These are phyloP conservation scores for Suhomyces yuchorum DNA, from an alignment of 1,139 yeast genomes.

Conservation along the genomic window DNA sequence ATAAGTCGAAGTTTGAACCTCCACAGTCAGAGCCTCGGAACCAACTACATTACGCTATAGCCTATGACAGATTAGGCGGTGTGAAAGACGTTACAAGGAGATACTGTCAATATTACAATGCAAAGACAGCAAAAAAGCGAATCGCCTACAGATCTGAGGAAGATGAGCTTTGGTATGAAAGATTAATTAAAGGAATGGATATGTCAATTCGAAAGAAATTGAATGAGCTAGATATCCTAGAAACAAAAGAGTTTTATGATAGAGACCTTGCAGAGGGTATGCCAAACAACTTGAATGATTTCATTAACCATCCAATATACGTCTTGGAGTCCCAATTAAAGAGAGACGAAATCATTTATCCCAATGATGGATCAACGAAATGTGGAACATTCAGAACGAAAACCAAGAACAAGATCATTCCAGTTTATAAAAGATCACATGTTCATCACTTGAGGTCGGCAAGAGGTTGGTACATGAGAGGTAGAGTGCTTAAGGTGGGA, in stretches of 20 bases:
- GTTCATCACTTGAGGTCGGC: slow-evolving; percentile 70
- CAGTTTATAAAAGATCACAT: slow-evolving; percentile 68
- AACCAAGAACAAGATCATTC: slow-evolving; percentile 36
- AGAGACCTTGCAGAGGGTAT: slow-evolving; percentile 78
- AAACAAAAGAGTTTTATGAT: slow-evolving; percentile 67
- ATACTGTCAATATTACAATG: slow-evolving; percentile 69
- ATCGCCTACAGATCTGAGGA: slow-evolving; percentile 57
- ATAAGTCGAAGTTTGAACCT: slow-evolving; percentile 73
- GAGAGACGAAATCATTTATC: slow-evolving; percentile 69
- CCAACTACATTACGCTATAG: slow-evolving; percentile 71
- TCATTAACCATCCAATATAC: slow-evolving; percentile 86
- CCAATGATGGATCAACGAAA: slow-evolving; percentile 54
- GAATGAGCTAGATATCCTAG: slow-evolving; percentile 63
- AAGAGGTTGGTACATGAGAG: slow-evolving; percentile 83
- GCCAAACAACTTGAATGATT: slow-evolving; percentile 82
- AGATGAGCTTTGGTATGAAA: slow-evolving; percentile 66
- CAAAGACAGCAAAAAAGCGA: slow-evolving; percentile 73
- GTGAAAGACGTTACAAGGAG: slow-evolving; percentile 85
- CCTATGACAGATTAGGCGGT: slow-evolving; percentile 65
- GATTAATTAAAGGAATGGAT: slow-evolving; percentile 37
- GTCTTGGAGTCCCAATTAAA: slow-evolving; percentile 75
- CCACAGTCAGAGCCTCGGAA: slow-evolving; percentile 63
- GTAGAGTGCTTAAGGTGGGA: slow-evolving; percentile 73
- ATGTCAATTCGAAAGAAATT: slow-evolving; percentile 32
- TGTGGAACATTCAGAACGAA: slow-evolving; percentile 69